Percentiles rank a stretch among this genome's conserved stretches.
Evolutionary conservation across 2,329 filamentous ascomycete genomes (phyloP).

Genomic region (Leptographium lundbergii): DNA sequence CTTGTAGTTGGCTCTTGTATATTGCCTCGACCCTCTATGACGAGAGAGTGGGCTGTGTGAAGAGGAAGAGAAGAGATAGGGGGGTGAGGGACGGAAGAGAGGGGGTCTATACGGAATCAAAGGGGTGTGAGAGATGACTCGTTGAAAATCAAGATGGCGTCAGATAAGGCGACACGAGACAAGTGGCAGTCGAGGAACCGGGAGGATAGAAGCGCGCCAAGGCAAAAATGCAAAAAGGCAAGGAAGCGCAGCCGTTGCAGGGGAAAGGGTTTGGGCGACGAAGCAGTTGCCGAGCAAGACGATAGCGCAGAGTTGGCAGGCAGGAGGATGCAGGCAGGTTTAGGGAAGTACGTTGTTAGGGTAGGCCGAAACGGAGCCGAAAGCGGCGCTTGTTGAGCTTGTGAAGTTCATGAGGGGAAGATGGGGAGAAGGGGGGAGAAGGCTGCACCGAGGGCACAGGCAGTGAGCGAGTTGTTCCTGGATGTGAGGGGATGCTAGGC

Average conservation of each 20-base stretch:
- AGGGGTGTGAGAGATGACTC: background rate
- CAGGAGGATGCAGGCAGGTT: background rate
- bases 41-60: background rate
- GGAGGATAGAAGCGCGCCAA: background rate
- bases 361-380: background rate
- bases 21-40: background rate
- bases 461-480: background rate
- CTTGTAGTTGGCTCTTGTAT: background rate
- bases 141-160: conserved; percentile 9
- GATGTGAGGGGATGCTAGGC: background rate
- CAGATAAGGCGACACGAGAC: conserved; percentile 9
- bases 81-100: background rate
- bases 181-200: background rate
- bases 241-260: too few species aligned
- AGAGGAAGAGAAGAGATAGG: background rate
- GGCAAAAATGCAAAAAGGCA: too few species aligned
- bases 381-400: background rate
- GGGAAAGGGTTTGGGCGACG: background rate
- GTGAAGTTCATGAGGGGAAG: background rate
- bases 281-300: background rate
- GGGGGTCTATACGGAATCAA: background rate
- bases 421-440: conserved; percentile 1
- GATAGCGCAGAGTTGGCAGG: background rate
- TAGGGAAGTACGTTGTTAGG: background rate
- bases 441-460: background rate